Evolutionary conservation across 805 yeast genomes (phyloP).

Genomic region (Hanseniaspora valbyensis): DNA sequence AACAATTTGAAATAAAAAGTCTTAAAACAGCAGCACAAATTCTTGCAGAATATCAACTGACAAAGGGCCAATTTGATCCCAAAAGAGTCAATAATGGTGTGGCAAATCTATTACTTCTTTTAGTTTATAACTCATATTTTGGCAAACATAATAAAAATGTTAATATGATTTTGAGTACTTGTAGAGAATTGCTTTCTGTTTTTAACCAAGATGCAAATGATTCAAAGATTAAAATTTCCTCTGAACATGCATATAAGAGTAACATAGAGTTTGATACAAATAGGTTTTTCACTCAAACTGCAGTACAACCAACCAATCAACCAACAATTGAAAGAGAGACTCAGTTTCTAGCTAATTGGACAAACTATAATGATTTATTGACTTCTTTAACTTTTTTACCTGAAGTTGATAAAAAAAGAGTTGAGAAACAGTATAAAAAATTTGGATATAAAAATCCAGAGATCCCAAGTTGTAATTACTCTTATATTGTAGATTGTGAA

Average conservation of each 20-base stretch:
- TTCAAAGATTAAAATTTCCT: neutral
- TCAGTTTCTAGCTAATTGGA: constrained; percentile 9
- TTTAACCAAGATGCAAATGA: too few relatives aligned
- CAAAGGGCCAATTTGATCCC: neutral
- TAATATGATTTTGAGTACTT: neutral
- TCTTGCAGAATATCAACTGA: neutral
- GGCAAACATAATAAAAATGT: constrained; percentile 11
- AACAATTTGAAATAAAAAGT: neutral
- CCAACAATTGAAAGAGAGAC: neutral
- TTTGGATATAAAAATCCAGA: too few relatives aligned
- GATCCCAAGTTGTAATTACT: neutral
- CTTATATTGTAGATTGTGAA: neutral
- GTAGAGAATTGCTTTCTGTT: neutral
- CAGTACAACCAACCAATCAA: neutral
- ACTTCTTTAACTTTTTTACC: constrained; percentile 8
- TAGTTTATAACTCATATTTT: constrained; percentile 4
- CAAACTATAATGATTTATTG: constrained; percentile 5
- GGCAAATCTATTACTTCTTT: neutral
- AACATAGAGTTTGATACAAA: neutral
- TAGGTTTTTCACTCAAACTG: neutral
- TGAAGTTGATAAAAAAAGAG: neutral
- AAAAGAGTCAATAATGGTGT: neutral
- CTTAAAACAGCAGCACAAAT: neutral
- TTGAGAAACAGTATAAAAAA: neutral
- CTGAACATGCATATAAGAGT: neutral